Base-by-base conservation (phyloP, 2,329 filamentous ascomycete genomes). In the Amauroascus verrucosus region DNA sequence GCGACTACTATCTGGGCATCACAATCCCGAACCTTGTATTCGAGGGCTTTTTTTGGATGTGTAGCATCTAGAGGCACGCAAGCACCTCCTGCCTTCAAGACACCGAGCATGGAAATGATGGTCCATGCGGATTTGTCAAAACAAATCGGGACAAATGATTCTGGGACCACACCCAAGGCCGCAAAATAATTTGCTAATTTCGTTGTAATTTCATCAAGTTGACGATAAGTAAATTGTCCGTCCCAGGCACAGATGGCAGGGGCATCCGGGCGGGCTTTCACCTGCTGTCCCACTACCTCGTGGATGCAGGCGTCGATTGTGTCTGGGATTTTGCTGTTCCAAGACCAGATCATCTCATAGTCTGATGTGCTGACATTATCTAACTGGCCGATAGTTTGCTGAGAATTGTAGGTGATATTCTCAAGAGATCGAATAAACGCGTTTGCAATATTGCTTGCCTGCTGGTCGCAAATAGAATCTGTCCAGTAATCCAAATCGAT, bases 401-500 rank as follows among this genome's bases (percentile, higher is more conserved):
- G 63, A 2, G 65, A 54, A 37, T 70, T 60, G 43, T 66, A 64
- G 3, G 71, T 60, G 22, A 76, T 68, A 26, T 64, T 67, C 22
- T 70, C 63, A 2, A 74, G 56, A 3, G 62, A 67, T 7, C 63
- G 63, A 5, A 67, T 56, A 40, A 73, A 72, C 0, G 65, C 67
- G 18, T 63, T 65, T 1, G 66, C 64, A n/a, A 73, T 65, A 53
- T 68, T 70, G 3, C 52, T 41, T 7, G 70, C 71, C 55, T 73
- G 70, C 3, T 59, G 58, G 49, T 68, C 65, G 0, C 69, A 73
- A 13, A 74, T 55, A 14, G 60, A 60, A 24, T 68, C 65, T 4
- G 67, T 70, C 70, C 70, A 72, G 53, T 73, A 73, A 56, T 69
- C 71, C 11, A 72, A 54, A 32, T 68, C 68, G 33, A 70, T 68